Evolutionary conservation across 441 rosid species (phyloP).

Genomic region (Jatropha podagrica): DNA sequence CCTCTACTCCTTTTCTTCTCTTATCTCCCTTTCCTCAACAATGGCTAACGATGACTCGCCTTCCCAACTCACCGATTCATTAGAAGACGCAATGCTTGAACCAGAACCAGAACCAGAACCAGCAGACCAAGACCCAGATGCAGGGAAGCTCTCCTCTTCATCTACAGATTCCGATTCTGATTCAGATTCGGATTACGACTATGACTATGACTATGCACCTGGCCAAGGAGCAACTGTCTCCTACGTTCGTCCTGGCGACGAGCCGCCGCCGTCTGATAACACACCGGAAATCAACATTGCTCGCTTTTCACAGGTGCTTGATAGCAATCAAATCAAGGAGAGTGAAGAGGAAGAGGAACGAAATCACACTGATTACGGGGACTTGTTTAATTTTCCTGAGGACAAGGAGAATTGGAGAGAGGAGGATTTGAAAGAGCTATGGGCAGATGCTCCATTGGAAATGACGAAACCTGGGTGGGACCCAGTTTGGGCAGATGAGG

Average conservation of each 20-base stretch:
- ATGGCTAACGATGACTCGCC: conserved; percentile 16
- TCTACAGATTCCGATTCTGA: conserved; percentile 42
- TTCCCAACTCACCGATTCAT: background rate
- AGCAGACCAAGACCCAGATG: conserved; percentile 21
- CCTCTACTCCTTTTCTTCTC: background rate
- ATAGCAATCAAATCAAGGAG: conserved; percentile 36
- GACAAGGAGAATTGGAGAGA: conserved; percentile 83
- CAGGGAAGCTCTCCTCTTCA: conserved; percentile 18
- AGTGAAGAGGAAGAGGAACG: conserved; percentile 49
- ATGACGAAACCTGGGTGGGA: conserved; percentile 82
- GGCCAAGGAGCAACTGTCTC: conserved; percentile 21
- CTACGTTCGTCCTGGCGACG: conserved; percentile 46
- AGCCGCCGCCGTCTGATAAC: conserved; percentile 34
- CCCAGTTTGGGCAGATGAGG: conserved; percentile 70
- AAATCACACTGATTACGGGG: conserved; percentile 35
- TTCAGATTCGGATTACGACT: conserved; percentile 44
- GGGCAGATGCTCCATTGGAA: conserved; percentile 72
- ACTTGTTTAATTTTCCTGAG: conserved; percentile 58
- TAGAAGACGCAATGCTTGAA: background rate
- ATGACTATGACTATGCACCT: conserved; percentile 26
- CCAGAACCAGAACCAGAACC: background rate
- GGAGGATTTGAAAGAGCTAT: conserved; percentile 69
- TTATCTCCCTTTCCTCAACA: background rate
- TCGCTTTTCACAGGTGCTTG: conserved; percentile 40
- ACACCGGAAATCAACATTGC: conserved; percentile 51